Evolutionary conservation across 108 stramenopile genomes (phyloP).

Genomic region (Epipyxis sp.): DNA sequence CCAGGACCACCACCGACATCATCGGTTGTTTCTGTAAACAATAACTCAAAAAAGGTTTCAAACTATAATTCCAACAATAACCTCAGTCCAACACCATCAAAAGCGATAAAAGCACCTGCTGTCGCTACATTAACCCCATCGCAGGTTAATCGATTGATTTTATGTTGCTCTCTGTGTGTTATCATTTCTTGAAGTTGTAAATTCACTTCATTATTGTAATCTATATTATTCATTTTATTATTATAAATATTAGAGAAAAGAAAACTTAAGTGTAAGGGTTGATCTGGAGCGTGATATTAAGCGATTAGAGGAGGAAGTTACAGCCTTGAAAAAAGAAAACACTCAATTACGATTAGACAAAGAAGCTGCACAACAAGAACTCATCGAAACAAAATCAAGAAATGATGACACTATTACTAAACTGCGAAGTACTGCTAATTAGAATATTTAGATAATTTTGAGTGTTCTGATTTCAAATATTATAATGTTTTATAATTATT

Average conservation of each 20-base stretch:
- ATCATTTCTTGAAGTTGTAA: background rate
- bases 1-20: background rate
- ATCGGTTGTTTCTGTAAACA: background rate
- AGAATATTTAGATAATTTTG: background rate
- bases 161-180: background rate
- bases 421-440: background rate
- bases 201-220: background rate
- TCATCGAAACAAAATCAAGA: background rate
- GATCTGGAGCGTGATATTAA: background rate
- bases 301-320: background rate
- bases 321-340: background rate
- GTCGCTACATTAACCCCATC: background rate
- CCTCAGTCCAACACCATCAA: too few relatives aligned
- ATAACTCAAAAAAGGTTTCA: background rate
- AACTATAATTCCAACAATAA: background rate
- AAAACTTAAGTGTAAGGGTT: background rate
- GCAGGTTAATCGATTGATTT: too few relatives aligned
- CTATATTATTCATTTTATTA: background rate
- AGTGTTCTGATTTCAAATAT: background rate
- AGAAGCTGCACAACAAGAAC: background rate
- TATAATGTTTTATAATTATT: background rate
- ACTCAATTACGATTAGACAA: background rate
- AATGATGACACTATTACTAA: background rate
- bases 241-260: background rate
- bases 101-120: background rate